A percentile compares a stretch with the other conserved stretches of the same genome.
Evolutionary conservation across 1,139 yeast species (phyloP).

Genomic region (Yamadazyma buinensis): DNA sequence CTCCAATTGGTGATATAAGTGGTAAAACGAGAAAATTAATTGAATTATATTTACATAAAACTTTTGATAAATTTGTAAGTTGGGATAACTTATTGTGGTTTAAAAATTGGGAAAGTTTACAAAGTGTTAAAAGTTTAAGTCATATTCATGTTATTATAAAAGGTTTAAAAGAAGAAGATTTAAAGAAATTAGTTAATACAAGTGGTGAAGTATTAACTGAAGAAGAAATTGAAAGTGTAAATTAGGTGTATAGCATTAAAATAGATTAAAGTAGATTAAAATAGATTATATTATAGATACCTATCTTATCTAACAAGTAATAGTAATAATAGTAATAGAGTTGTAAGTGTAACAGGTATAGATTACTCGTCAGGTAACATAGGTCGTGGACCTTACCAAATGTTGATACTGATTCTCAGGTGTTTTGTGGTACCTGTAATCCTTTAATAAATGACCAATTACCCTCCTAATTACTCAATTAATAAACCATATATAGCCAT

Average conservation of each 20-base stretch:
- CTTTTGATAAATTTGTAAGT: slow-evolving; percentile 38
- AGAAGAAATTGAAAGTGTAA: slow-evolving; percentile 3
- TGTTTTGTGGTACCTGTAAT: too few relatives aligned
- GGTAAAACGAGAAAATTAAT: slow-evolving; percentile 31
- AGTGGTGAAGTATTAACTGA: slow-evolving; percentile 18
- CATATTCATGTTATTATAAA: slow-evolving; percentile 55
- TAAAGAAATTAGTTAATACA: slow-evolving; percentile 17
- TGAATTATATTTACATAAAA: slow-evolving; percentile 36
- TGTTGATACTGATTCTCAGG: too few relatives aligned
- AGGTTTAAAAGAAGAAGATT: slow-evolving; percentile 24
- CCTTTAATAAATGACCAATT: too few relatives aligned
- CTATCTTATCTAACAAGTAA: too few relatives aligned
- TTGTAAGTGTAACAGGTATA: too few relatives aligned
- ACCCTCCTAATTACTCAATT: too few relatives aligned
- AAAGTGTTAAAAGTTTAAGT: slow-evolving; percentile 54
- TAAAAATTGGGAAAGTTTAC: slow-evolving; percentile 58
- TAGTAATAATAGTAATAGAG: too few relatives aligned
- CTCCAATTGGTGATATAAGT: slow-evolving; percentile 45
- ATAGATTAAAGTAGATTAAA: slow-evolving; percentile 1
- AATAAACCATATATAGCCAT: too few relatives aligned
- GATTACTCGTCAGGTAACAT: too few relatives aligned
- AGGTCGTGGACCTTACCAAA: too few relatives aligned
- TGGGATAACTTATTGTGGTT: slow-evolving; percentile 51
- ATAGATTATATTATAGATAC: too few relatives aligned
- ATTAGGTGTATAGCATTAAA: not conserved